Evolutionary conservation across 2,329 filamentous ascomycete species (phyloP).

Genomic region (Fusarium nurragi): DNA sequence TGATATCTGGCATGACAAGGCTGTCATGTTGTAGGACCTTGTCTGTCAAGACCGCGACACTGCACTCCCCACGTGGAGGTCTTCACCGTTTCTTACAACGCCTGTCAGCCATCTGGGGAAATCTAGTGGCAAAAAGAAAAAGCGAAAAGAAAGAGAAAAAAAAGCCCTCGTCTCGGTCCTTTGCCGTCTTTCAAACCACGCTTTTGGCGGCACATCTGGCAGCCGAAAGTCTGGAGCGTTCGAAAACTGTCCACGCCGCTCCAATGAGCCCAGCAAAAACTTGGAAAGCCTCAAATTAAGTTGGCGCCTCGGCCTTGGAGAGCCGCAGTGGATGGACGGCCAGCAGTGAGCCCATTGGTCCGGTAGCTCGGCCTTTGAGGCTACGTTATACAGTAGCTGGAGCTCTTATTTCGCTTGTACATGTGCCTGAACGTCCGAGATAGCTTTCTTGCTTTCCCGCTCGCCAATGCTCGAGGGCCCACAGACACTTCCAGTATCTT

Average conservation of each 20-base stretch:
- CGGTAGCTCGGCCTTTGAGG: not conserved
- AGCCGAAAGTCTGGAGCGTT: slow-evolving; percentile 38
- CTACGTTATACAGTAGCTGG: no score
- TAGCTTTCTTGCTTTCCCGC: slow-evolving; percentile 35
- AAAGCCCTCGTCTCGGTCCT: slow-evolving; percentile 16
- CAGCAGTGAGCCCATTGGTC: slow-evolving; percentile 22
- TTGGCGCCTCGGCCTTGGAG: slow-evolving; percentile 7
- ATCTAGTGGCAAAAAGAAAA: slow-evolving; percentile 2
- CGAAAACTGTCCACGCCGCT: slow-evolving; percentile 27
- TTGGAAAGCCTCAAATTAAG: slow-evolving; percentile 27
- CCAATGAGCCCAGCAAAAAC: slow-evolving; percentile 21
- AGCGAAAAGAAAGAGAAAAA: slow-evolving; percentile 9
- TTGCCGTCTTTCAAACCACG: slow-evolving; percentile 1
- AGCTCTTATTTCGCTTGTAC: slow-evolving; percentile 9
- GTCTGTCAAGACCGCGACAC: slow-evolving; percentile 16
- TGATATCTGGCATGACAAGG: slow-evolving; percentile 8
- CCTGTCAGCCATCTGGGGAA: not conserved
- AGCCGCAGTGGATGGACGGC: slow-evolving; percentile 9
- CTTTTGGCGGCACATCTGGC: slow-evolving; percentile 15
- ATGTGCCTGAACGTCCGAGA: slow-evolving; percentile 29
- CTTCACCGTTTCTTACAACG: not conserved
- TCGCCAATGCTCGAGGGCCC: slow-evolving; percentile 20
- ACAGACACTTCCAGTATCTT: slow-evolving; percentile 34
- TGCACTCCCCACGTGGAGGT: slow-evolving; percentile 17
- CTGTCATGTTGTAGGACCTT: slow-evolving; percentile 3